Conservation (phyloP, 345 rosid species). For the Pistacia vera region DNA sequence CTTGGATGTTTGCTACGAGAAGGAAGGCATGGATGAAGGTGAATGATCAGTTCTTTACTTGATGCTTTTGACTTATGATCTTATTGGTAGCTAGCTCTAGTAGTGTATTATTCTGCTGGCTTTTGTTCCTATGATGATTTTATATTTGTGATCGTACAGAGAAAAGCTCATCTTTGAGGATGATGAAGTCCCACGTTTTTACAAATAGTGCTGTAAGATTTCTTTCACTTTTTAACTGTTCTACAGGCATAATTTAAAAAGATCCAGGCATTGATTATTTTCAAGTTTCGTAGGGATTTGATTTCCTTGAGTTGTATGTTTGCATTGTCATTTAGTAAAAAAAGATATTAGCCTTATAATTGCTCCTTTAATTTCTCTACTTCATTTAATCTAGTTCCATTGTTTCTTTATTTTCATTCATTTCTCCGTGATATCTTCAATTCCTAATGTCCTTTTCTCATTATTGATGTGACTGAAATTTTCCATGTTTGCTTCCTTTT, state of each 20-base stretch:
- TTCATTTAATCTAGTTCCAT: too few species aligned
- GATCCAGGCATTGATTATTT: neutral
- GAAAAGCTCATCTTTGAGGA: conserved; percentile 74
- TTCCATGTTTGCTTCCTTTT: neutral
- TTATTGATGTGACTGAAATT: neutral
- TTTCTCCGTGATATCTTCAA: neutral
- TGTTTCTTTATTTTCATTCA: neutral
- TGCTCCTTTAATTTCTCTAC: neutral
- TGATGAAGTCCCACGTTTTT: conserved; percentile 83
- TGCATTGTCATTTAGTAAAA: neutral
- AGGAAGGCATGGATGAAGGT: conserved; percentile 95
- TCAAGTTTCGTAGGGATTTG: neutral
- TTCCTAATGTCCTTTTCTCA: neutral
- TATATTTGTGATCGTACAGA: conserved; percentile 43
- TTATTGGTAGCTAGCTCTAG: neutral
- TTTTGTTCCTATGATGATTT: conserved; percentile 1
- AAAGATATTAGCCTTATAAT: neutral
- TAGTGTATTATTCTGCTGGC: neutral
- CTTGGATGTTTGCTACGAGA: conserved; percentile 95
- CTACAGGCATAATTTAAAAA: neutral
- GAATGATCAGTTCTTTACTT: neutral
- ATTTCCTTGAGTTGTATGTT: neutral
- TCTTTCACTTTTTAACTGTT: neutral
- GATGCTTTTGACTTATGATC: neutral
- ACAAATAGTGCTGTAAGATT: conserved; percentile 87